These are phyloP conservation scores for Phylloporus sp. DNA, from an alignment of 768 basidiomycete species.

Conservation along the genomic window DNA sequence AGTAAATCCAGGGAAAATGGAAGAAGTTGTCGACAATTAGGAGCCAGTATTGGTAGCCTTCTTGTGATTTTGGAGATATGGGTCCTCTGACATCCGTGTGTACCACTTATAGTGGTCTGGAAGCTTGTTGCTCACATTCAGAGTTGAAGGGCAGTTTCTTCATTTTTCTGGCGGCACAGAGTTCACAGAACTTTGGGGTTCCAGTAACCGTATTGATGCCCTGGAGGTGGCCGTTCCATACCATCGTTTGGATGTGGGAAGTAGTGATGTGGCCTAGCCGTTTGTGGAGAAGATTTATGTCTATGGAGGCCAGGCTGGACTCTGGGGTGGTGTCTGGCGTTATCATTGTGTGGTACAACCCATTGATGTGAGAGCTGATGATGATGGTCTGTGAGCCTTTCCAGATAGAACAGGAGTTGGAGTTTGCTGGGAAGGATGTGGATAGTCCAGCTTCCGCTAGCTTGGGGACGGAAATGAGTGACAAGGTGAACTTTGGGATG, in stretches of 20 bases:
- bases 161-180: background rate
- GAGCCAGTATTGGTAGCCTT: background rate
- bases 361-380: background rate
- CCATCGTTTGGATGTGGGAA: background rate
- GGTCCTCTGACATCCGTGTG: background rate
- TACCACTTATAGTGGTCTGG: background rate
- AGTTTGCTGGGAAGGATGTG: background rate
- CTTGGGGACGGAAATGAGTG: background rate
- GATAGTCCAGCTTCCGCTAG: background rate
- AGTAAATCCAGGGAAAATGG: background rate
- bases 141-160: background rate
- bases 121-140: too few species aligned
- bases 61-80: background rate
- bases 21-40: background rate
- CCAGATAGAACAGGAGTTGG: background rate
- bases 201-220: background rate
- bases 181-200: background rate
- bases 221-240: background rate
- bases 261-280: background rate
- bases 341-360: background rate
- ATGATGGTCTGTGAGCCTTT: background rate
- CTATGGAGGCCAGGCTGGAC: background rate
- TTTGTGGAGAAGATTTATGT: background rate
- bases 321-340: background rate
- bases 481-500: too few species aligned